Base-by-base conservation (phyloP, 108 stramenopile genomes). In the Nitzschia palea region DNA sequence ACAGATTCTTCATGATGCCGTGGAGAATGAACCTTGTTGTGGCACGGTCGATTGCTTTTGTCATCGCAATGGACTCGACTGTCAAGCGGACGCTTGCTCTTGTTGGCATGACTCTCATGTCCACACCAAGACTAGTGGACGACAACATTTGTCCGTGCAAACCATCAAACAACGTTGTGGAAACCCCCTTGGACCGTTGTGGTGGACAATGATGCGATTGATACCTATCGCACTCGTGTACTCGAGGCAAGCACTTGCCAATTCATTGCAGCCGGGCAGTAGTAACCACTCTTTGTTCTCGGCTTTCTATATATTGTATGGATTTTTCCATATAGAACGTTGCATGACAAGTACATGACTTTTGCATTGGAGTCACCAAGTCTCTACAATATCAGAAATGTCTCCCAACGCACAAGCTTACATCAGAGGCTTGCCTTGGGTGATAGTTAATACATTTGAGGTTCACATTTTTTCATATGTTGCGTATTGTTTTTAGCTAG, bases 21-120 rank as follows among this genome's bases (percentile, higher is more conserved):
- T 90, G 29, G 86, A 83, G 44, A 67, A 76, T 9, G 85, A 93
- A 67, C 84, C 88, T 20, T 93, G 92, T 62, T 93, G 92, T 68
- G 65, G 58, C 29, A 55, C 55, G 2, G 68, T 78, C 3, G 86
- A 89, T 45, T 94, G 92, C 55, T 86, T 86, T 44, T 94, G 92
- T 60, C 55, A 77, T 20, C 70, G 70, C 36, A 83, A 81, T 53
- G 89, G 89, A 10, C 80, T 94, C 43, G 82, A 78, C n/a, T 94
- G 92, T 65, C 92, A 94, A 76, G 80, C 86, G 2, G 92, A 94
- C 68, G 84, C 85, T 17, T 94, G 92, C 61, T 77, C 76, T 5
- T 94, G 92, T 70, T 90, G 92, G 89, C 81, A 86, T 64, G 76
- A 78, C 10, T 78, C 81, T 30, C 91, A 89, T 84, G 70, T 54